Conservation (phyloP, 129 eudicot species). For the Chrysanthemum seticuspe region DNA sequence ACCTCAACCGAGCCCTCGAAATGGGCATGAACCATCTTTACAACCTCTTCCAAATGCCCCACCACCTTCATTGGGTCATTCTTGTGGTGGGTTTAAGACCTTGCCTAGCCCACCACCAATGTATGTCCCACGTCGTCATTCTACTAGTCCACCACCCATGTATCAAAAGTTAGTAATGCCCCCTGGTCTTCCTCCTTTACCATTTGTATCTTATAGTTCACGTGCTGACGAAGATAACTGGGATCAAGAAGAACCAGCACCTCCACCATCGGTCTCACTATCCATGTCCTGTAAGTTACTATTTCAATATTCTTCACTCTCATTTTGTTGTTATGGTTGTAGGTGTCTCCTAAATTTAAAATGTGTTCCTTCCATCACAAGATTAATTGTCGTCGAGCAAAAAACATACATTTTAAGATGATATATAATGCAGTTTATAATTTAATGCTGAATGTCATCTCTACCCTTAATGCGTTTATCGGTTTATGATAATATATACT, state of each 20-base stretch:
- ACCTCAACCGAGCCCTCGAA: slow-evolving; percentile 37
- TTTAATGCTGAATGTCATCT: too few species aligned
- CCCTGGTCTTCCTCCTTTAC: slow-evolving; percentile 53
- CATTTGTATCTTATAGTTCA: slow-evolving; percentile 44
- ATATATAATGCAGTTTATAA: too few species aligned
- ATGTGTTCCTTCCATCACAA: not conserved
- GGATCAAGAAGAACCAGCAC: slow-evolving; percentile 28
- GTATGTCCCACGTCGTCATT: slow-evolving; percentile 32
- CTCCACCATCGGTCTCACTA: slow-evolving; percentile 36
- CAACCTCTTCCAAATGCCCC: slow-evolving; percentile 55
- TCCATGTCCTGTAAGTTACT: slow-evolving; percentile 56
- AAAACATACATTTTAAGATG: too few species aligned
- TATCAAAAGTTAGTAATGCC: slow-evolving; percentile 30
- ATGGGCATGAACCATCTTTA: slow-evolving; percentile 29
- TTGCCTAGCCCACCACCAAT: slow-evolving; percentile 43
- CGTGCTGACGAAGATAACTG: slow-evolving; percentile 23
- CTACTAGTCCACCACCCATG: slow-evolving; percentile 29
- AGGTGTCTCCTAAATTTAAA: not conserved
- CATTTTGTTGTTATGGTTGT: not conserved
- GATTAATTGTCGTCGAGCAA: too few species aligned
- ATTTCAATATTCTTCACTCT: not conserved
- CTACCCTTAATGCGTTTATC: too few species aligned
- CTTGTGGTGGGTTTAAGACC: slow-evolving; percentile 38
- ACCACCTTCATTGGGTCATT: slow-evolving; percentile 32
- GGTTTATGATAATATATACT: not conserved